Evolutionary conservation across 2,329 filamentous ascomycete genomes (phyloP).

Genomic region (Fusarium longipes): DNA sequence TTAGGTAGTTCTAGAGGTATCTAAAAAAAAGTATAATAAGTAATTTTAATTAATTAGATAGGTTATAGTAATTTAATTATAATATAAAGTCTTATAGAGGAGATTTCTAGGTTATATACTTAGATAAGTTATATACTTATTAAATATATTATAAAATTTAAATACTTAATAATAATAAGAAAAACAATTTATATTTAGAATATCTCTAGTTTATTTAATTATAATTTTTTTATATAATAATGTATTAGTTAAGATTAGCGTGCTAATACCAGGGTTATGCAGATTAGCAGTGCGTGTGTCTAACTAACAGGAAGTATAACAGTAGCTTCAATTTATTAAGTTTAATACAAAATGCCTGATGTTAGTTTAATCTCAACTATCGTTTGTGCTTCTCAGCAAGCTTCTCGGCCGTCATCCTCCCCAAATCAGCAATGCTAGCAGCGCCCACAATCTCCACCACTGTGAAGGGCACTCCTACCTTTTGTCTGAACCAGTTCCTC

Average conservation of each 20-base stretch:
- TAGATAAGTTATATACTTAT: no score
- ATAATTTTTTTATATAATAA: no score
- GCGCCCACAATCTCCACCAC: conserved; percentile 2
- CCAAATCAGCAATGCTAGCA: conserved; percentile 1
- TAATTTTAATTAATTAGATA: background rate
- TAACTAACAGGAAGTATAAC: background rate
- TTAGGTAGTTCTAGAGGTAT: background rate
- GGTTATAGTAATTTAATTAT: no score
- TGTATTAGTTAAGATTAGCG: no score
- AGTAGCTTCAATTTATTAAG: background rate
- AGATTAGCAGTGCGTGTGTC: no score
- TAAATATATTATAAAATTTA: no score
- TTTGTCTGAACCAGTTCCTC: conserved; percentile 9
- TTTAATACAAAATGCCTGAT: background rate
- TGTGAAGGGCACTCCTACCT: background rate
- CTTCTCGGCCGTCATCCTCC: conserved; percentile 1
- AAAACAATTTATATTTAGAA: no score
- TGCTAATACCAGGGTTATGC: no score
- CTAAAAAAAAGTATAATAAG: background rate
- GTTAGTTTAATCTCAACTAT: background rate
- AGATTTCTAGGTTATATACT: no score
- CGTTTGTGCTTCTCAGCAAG: background rate
- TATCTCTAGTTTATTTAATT: no score
- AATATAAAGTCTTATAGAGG: no score
- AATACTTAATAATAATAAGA: no score